Conservation (phyloP, 1,284 basidiomycete species). For the Retiboletus flavoniger region DNA sequence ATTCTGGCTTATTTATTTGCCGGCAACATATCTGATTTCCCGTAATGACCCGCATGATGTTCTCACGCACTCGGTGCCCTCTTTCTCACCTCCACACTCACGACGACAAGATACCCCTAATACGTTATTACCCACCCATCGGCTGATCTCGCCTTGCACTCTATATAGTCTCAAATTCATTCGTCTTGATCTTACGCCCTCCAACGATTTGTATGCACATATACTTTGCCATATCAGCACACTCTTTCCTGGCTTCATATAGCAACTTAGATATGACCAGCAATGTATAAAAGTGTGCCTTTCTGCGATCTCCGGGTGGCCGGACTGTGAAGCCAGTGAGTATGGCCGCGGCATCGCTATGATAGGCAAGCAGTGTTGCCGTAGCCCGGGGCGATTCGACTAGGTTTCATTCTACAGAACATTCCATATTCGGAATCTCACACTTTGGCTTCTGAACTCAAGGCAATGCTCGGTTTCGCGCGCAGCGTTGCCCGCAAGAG, state of each 20-base stretch:
- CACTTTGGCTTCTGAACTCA: slow-evolving; percentile 1
- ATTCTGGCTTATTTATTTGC: slow-evolving; percentile 25
- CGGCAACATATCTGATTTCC: slow-evolving; percentile 16
- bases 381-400: slow-evolving; percentile 5
- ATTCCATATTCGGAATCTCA: slow-evolving; percentile 31
- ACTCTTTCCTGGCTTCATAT: slow-evolving; percentile 5
- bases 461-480: slow-evolving; percentile 24
- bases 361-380: slow-evolving; percentile 16
- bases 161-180: slow-evolving; percentile 9
- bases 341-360: slow-evolving; percentile 14
- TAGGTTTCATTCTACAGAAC: slow-evolving; percentile 27
- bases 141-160: slow-evolving; percentile 15
- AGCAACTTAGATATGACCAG: slow-evolving; percentile 10
- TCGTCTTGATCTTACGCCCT: slow-evolving; percentile 26
- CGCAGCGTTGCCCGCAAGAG: slow-evolving; percentile 6
- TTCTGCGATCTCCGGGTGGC: slow-evolving; percentile 12
- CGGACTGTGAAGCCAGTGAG: slow-evolving; percentile 8
- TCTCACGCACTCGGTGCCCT: slow-evolving; percentile 20
- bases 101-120: slow-evolving; percentile 34
- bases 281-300: slow-evolving; percentile 15
- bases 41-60: slow-evolving; percentile 28
- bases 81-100: slow-evolving; percentile 15
- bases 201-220: slow-evolving; percentile 32
- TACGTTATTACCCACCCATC: slow-evolving; percentile 35
- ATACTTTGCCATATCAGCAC: slow-evolving; percentile 20